Evolutionary conservation across 306 rosid genomes (phyloP).

Genomic region (Mucuna pruriens): DNA sequence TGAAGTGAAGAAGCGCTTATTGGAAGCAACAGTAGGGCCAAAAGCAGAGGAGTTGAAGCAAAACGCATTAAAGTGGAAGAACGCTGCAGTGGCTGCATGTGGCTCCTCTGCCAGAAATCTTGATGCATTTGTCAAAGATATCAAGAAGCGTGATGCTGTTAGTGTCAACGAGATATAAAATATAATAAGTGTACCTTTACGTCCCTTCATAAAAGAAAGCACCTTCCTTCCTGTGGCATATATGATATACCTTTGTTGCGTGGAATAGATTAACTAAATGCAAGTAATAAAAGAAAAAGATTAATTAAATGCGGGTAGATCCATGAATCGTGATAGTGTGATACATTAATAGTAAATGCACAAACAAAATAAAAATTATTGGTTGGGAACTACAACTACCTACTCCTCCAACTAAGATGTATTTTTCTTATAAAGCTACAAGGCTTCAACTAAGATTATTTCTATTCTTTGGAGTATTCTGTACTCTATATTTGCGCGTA

Average conservation of each 20-base stretch:
- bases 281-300: too few species aligned
- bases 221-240: not conserved
- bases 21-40: conserved; percentile 56
- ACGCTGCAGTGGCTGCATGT: conserved; percentile 53
- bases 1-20: conserved; percentile 51
- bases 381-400: too few species aligned
- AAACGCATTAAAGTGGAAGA: conserved; percentile 53
- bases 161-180: not conserved
- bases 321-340: too few species aligned
- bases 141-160: not conserved
- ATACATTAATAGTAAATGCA: not conserved
- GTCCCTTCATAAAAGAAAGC: not conserved
- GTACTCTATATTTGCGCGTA: too few species aligned
- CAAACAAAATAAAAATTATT: not conserved
- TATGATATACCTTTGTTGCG: not conserved
- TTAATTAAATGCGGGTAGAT: too few species aligned
- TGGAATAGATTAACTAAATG: not conserved
- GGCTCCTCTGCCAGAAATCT: conserved; percentile 64
- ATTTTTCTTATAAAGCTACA: too few species aligned
- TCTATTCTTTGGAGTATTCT: too few species aligned
- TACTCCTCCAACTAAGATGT: too few species aligned
- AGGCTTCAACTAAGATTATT: too few species aligned
- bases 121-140: conserved; percentile 51
- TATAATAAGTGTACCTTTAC: not conserved
- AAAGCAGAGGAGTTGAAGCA: conserved; percentile 58